Conservation (phyloP, 345 rosid species). For the Capsella bursapastoris region DNA sequence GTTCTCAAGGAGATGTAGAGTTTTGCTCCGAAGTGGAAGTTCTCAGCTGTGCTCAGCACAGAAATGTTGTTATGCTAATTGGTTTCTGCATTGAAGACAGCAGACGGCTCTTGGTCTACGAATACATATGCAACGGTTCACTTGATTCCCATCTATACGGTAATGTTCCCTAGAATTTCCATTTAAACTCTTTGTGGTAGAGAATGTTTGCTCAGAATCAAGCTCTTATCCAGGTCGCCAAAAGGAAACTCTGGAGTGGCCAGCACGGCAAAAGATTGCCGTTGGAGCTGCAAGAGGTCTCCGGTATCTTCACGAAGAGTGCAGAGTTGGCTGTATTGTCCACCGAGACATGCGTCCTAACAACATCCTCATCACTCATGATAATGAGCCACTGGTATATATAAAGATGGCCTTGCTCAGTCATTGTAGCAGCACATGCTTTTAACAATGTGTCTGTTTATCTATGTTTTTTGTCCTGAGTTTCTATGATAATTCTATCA, state of each 20-base stretch:
- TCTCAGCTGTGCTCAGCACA: slow-evolving; percentile 97
- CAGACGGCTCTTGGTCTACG: slow-evolving; percentile 92
- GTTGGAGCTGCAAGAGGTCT: slow-evolving; percentile 99
- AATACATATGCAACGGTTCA: slow-evolving; percentile 97
- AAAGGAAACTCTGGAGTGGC: slow-evolving; percentile 76
- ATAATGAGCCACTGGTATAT: slow-evolving; percentile 93
- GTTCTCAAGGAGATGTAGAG: slow-evolving; percentile 98
- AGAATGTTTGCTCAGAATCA: slow-evolving; percentile 28
- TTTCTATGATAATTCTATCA: slow-evolving; percentile 29
- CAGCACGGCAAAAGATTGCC: slow-evolving; percentile 93
- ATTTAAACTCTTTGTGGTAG: slow-evolving; percentile 16
- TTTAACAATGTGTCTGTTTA: background rate
- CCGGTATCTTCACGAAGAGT: slow-evolving; percentile 98
- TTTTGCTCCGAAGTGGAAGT: slow-evolving; percentile 99
- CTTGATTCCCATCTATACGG: slow-evolving; percentile 95
- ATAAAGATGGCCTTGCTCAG: background rate
- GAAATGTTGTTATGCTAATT: slow-evolving; percentile 95
- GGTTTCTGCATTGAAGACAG: slow-evolving; percentile 97
- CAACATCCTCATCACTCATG: slow-evolving; percentile 98
- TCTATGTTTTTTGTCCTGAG: slow-evolving; percentile 21
- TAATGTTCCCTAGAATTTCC: slow-evolving; percentile 38
- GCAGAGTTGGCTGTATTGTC: slow-evolving; percentile 99
- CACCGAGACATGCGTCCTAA: slow-evolving; percentile 99
- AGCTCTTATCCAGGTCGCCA: slow-evolving; percentile 61
- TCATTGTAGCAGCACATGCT: slow-evolving; percentile 4